Conservation (phyloP, 257 asterid species). For the Salvia splendens region DNA sequence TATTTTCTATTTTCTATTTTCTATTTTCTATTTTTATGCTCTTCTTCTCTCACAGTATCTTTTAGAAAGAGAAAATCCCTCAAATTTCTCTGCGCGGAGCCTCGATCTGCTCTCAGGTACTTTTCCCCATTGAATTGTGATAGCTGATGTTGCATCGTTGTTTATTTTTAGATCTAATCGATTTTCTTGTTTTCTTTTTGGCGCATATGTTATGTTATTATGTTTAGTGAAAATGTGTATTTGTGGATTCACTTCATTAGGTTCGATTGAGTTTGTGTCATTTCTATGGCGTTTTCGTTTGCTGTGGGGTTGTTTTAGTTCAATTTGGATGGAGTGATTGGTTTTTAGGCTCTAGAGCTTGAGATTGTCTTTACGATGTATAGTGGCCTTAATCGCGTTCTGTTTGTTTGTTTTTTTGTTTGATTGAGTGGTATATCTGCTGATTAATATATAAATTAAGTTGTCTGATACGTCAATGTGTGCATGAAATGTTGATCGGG, state of each 20-base stretch:
- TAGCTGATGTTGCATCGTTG: background rate
- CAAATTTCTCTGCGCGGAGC: background rate
- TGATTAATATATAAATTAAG: background rate
- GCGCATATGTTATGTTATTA: background rate
- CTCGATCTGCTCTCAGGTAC: conserved; percentile 13
- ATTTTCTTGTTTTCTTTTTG: background rate
- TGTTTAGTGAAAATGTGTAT: background rate
- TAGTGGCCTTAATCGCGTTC: background rate
- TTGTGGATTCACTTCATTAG: background rate
- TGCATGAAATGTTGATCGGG: no score
- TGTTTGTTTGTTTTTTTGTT: background rate
- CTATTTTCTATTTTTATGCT: background rate
- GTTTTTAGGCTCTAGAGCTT: background rate
- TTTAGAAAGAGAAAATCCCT: background rate
- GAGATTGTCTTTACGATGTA: background rate
- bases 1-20: background rate
- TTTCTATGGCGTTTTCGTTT: background rate
- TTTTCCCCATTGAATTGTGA: background rate
- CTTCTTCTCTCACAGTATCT: background rate
- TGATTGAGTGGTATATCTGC: background rate
- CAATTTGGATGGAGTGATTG: background rate
- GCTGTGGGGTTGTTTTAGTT: background rate
- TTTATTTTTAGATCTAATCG: background rate
- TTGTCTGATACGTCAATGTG: no score
- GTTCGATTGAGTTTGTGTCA: background rate